Conservation (phyloP, 2,329 filamentous ascomycete genomes). For the Cordyceps militaris region DNA sequence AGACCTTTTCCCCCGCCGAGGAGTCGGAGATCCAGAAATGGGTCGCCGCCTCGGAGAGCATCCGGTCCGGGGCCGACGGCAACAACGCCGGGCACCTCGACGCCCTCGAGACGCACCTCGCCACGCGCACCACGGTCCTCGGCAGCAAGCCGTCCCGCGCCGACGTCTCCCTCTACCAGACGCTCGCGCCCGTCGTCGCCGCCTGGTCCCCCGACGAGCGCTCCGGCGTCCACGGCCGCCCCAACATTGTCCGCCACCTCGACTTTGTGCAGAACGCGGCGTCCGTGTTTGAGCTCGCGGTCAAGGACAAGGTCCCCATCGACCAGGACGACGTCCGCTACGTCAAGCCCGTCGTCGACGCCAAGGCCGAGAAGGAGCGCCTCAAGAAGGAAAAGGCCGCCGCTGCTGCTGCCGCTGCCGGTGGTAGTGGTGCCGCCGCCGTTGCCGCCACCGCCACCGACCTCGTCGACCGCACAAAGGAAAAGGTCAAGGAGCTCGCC, state of each 20-base stretch:
- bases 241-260: conserved; percentile 83
- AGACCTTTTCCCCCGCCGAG: conserved; percentile 70
- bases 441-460: conserved; percentile 39
- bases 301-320: conserved; percentile 69
- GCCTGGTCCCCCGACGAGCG: conserved; percentile 79
- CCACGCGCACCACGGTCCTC: conserved; percentile 80
- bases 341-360: conserved; percentile 81
- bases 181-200: conserved; percentile 68
- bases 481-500: conserved; percentile 48
- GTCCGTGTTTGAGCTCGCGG: conserved; percentile 61
- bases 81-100: conserved; percentile 60
- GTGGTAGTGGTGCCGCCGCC: conserved; percentile 38
- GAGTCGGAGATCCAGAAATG: conserved; percentile 85
- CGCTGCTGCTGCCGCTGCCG: conserved; percentile 47
- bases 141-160: conserved; percentile 84
- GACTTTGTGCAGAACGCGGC: conserved; percentile 97
- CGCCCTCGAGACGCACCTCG: conserved; percentile 78
- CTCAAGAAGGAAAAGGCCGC: conserved; percentile 93
- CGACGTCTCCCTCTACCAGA: conserved; percentile 75
- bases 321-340: conserved; percentile 76
- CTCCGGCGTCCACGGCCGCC: conserved; percentile 81
- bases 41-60: conserved; percentile 68
- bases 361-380: conserved; percentile 92
- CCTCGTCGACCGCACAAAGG: conserved; percentile 55
- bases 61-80: conserved; percentile 45